A percentile compares a stretch with the other conserved stretches of the same genome.
These are phyloP conservation scores for Geotrichum histeridarum DNA, from an alignment of 1,139 yeast species.

Conservation along the genomic window DNA sequence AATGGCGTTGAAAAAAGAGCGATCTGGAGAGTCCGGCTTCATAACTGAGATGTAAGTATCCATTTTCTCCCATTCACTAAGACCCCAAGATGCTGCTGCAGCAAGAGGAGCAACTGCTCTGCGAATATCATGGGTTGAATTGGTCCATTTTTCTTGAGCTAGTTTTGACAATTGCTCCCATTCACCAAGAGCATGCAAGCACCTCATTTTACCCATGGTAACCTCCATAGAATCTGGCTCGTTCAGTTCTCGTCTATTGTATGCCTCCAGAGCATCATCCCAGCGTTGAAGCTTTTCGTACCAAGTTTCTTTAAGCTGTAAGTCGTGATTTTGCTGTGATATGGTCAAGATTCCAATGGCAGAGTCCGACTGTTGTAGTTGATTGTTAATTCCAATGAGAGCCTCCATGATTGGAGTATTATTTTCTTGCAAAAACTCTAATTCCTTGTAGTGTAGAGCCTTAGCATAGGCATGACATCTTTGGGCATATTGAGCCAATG, in stretches of 20 bases:
- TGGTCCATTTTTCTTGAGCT: conserved; percentile 81
- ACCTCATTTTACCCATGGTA: conserved; percentile 96
- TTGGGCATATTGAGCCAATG: conserved; percentile 89
- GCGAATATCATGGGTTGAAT: conserved; percentile 64
- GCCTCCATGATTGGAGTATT: conserved; percentile 90
- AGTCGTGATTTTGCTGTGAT: conserved; percentile 88
- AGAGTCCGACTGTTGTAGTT: conserved; percentile 93
- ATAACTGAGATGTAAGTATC: conserved; percentile 83
- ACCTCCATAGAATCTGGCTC: conserved; percentile 58
- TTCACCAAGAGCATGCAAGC: conserved; percentile 94
- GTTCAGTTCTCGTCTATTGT: conserved; percentile 52
- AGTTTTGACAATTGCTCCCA: conserved; percentile 90
- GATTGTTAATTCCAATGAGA: conserved; percentile 85
- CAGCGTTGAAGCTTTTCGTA: conserved; percentile 93
- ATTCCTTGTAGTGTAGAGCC: conserved; percentile 90
- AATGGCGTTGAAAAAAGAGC: conserved; percentile 90
- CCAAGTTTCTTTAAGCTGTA: conserved; percentile 95
- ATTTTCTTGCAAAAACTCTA: conserved; percentile 91
- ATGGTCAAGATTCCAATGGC: conserved; percentile 95
- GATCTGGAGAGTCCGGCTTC: conserved; percentile 89
- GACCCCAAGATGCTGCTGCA: conserved; percentile 99
- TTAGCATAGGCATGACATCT: conserved; percentile 97
- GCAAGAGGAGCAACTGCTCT: conserved; percentile 95
- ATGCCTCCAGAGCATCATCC: conserved; percentile 95
- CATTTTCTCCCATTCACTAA: conserved; percentile 96